A percentile compares a stretch with the other conserved stretches of the same genome.
Evolutionary conservation across 208 protist genomes (phyloP).

Genomic region (Kentomonas sorsogonicus): DNA sequence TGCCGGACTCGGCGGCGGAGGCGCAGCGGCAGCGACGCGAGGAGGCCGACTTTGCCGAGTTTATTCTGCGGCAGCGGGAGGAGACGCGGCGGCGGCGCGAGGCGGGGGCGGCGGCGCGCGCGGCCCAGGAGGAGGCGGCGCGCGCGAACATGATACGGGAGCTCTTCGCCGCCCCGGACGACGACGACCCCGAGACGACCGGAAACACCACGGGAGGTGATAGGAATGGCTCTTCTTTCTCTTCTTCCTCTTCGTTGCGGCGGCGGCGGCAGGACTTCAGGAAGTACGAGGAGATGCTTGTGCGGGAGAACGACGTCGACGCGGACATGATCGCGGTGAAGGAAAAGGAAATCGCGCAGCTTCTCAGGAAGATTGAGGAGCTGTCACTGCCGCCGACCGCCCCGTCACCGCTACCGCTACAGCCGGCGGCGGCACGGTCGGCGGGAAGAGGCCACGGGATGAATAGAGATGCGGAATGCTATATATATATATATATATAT

Average conservation of each 20-base stretch:
- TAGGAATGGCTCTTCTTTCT: background rate
- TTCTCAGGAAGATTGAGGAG: conserved; percentile 36
- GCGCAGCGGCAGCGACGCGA: conserved; percentile 37
- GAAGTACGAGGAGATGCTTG: no score
- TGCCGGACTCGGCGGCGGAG: conserved; percentile 6
- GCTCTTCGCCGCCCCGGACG: conserved; percentile 49
- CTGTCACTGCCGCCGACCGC: no score
- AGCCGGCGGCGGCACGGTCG: background rate
- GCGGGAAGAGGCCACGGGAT: background rate
- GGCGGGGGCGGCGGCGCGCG: conserved; percentile 20
- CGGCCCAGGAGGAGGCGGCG: conserved; percentile 35
- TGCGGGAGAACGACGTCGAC: conserved; percentile 74
- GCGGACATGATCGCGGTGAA: conserved; percentile 65
- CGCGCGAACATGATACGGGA: conserved; percentile 43
- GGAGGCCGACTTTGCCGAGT: conserved; percentile 46
- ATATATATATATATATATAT: conserved; percentile 6
- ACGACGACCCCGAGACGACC: no score
- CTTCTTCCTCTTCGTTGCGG: conserved; percentile 58
- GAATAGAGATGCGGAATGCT: background rate
- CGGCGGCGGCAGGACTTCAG: conserved; percentile 62
- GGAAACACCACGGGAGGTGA: no score
- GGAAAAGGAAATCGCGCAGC: conserved; percentile 32
- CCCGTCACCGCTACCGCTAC: background rate
- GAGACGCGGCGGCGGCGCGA: conserved; percentile 22
- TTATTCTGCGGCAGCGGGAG: conserved; percentile 44